Evolutionary conservation across 2,329 filamentous ascomycete genomes (phyloP).

Genomic region (Neurospora sp.): DNA sequence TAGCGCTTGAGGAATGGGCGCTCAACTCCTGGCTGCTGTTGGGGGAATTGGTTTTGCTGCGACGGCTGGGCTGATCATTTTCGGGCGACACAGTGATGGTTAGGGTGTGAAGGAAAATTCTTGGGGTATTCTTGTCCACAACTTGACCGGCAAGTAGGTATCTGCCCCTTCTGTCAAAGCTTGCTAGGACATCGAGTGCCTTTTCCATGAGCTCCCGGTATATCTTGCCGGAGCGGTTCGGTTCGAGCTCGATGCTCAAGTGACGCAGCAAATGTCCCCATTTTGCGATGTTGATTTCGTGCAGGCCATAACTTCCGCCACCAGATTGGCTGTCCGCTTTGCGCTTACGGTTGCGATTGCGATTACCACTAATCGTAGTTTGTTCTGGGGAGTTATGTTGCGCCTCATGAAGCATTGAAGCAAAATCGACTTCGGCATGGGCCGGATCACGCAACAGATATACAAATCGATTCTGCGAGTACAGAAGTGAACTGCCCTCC

Average conservation of each 20-base stretch:
- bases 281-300: constrained; percentile 24
- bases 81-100: constrained; percentile 28
- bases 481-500: constrained; percentile 34
- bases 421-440: background rate
- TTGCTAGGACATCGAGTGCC: constrained; percentile 8
- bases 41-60: background rate
- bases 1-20: constrained; percentile 7
- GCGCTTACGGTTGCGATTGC: background rate
- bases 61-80: background rate
- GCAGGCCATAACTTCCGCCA: background rate
- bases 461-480: constrained; percentile 36
- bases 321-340: background rate
- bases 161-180: background rate
- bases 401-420: background rate
- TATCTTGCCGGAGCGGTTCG: constrained; percentile 24
- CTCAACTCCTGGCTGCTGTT: background rate
- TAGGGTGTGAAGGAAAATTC: constrained; percentile 28
- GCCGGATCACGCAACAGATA: constrained; percentile 34
- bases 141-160: background rate
- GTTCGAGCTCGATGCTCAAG: constrained; percentile 33
- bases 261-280: constrained; percentile 31
- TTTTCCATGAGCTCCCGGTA: constrained; percentile 15
- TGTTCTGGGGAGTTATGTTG: constrained; percentile 3
- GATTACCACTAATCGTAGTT: background rate
- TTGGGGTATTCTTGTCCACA: background rate